Conservation (phyloP, 805 yeast species). For the Starmerella etchellsii region DNA sequence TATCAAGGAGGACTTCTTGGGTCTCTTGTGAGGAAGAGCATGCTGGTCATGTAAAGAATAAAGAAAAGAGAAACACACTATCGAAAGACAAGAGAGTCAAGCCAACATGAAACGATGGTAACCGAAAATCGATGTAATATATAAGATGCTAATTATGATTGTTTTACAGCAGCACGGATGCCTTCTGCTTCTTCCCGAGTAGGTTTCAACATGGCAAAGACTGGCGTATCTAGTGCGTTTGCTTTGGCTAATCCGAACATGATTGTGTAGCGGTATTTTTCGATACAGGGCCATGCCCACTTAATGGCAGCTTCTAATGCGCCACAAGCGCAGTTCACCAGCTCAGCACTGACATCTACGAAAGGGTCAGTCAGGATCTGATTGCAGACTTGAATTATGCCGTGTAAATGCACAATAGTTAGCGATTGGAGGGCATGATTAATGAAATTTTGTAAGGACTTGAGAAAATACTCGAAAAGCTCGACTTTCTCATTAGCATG, state of each 20-base stretch:
- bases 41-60: background rate
- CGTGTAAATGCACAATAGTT: constrained; percentile 20
- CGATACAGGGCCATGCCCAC: constrained; percentile 22
- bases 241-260: constrained; percentile 21
- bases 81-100: too few species aligned
- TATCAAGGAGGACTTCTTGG: constrained; percentile 93
- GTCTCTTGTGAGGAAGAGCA: constrained; percentile 41
- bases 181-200: constrained; percentile 1
- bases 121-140: too few species aligned
- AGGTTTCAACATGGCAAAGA: constrained; percentile 7
- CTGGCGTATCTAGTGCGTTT: constrained; percentile 8
- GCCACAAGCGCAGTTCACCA: constrained; percentile 12
- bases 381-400: constrained; percentile 19
- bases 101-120: too few species aligned
- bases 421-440: constrained; percentile 11
- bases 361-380: constrained; percentile 25
- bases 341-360: constrained; percentile 15
- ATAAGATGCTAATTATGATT: background rate
- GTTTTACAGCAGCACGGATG: background rate
- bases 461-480: constrained; percentile 15
- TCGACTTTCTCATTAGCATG: constrained; percentile 20
- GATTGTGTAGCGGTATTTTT: constrained; percentile 22
- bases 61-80: too few species aligned
- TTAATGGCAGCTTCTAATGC: constrained; percentile 13
- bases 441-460: constrained; percentile 10